Evolutionary conservation across 2,329 filamentous ascomycete species (phyloP).

Genomic region (Hirsutella thompsonii): DNA sequence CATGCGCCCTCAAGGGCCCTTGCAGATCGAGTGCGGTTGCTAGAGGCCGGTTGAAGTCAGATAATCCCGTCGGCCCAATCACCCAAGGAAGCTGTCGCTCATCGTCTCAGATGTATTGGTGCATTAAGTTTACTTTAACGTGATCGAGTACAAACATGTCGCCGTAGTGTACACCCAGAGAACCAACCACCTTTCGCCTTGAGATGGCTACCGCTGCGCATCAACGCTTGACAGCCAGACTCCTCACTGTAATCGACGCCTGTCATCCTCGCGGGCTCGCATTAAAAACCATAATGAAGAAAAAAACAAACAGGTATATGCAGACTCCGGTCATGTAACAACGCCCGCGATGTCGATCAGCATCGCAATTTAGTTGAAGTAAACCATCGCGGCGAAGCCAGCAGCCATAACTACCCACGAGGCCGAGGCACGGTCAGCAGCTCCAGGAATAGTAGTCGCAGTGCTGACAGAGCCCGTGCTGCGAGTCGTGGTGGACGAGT

Average conservation of each 20-base stretch:
- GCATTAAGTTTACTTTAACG: neutral
- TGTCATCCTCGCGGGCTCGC: neutral
- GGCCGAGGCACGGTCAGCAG: conserved; percentile 17
- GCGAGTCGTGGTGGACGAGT: neutral
- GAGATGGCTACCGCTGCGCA: neutral
- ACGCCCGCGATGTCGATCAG: too few species aligned
- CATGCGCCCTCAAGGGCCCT: neutral
- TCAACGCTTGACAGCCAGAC: neutral
- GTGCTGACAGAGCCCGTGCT: conserved; percentile 2
- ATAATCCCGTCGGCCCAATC: too few species aligned
- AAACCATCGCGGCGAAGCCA: conserved; percentile 19
- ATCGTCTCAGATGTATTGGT: neutral
- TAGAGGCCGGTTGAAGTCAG: too few species aligned
- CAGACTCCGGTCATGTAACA: neutral
- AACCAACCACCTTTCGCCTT: neutral
- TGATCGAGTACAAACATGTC: neutral
- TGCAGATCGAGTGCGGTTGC: too few species aligned
- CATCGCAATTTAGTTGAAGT: conserved; percentile 14
- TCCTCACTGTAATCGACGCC: neutral
- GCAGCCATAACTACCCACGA: conserved; percentile 19
- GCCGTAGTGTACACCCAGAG: neutral
- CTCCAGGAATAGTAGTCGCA: conserved; percentile 14
- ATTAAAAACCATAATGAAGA: neutral
- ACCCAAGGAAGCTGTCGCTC: too few species aligned
- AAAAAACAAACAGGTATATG: neutral